Evolutionary conservation across 1,139 yeast genomes (phyloP), one percentile per base, ranked within the genome.

Genomic region (Blastobotrys buckinghamii): DNA sequence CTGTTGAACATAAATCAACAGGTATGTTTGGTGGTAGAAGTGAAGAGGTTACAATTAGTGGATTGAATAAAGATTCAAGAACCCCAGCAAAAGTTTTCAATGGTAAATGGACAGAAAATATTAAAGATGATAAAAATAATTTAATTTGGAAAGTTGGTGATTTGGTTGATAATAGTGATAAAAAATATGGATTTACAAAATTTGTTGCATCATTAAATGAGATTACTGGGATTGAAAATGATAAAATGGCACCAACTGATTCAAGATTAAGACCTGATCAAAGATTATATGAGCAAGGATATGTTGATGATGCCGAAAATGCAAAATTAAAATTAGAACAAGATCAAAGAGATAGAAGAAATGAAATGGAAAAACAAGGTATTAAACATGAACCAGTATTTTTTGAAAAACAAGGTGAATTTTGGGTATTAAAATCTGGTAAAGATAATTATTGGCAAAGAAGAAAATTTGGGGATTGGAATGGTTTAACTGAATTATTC

Each of bases 191-290:
- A 0, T 88, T 88, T 63, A 84, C 96, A 0, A 72, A 74, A 50
- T 92, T 84, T 69, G 82, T 96, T 0, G 88, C 95, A 10, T 76
- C 84, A 35, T 73, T 92, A 63, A 88, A 89, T 61, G 85, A 87
- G 53, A 77, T 88, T 38, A 86, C 96, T 0, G 70, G 66, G 2
- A 68, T 90, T 27, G 96, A 88, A 62, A 63, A 76, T 33, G 83
- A 73, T 12, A 53, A 65, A 1, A 59, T 90, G 44, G 82, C 97
- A 2, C 92, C 90, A 6, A 87, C 95, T 0, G 98, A 92, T 63
- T 85, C 96, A 3, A 78, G 98, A 61, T 67, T 82, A 42, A 77
- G 98, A 60, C 97, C 97, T 0, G 98, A 92, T 65, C 78, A 88
- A 61, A 71, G 77, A 41, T 69, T 73, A 6, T 88, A 88, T 58